These are phyloP conservation scores for Sisymbrium altissimum DNA, from an alignment of 345 rosid genomes.

Conservation along the genomic window DNA sequence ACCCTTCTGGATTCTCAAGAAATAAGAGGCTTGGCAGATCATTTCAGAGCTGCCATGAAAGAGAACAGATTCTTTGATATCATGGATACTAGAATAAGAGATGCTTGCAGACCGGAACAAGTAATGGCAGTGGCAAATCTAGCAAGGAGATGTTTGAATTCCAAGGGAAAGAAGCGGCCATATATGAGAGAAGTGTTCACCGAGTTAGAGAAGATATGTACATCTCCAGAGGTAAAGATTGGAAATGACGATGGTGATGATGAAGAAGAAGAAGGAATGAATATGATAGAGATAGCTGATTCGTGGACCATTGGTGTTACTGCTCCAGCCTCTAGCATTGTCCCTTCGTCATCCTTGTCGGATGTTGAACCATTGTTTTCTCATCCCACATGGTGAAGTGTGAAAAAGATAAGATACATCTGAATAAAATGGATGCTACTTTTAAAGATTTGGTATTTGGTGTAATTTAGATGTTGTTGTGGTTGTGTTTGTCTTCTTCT, in stretches of 20 bases:
- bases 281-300: neutral
- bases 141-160: conserved; percentile 42
- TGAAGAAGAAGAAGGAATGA: conserved; percentile 5
- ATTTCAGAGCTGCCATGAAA: conserved; percentile 1
- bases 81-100: neutral
- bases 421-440: neutral
- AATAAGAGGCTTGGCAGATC: neutral
- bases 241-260: neutral
- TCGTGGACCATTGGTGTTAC: neutral
- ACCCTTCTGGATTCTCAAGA: neutral
- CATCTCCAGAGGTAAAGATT: neutral
- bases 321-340: neutral
- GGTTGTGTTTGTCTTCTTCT: neutral
- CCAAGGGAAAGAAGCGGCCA: conserved; percentile 45
- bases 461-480: neutral
- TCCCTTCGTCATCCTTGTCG: neutral
- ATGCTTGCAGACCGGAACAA: conserved; percentile 4
- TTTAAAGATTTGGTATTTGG: neutral
- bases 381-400: neutral
- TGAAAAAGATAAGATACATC: neutral
- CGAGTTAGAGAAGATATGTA: conserved; percentile 34
- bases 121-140: neutral
- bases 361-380: neutral
- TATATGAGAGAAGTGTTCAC: conserved; percentile 47
- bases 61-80: neutral